A percentile compares a stretch with the other conserved stretches of the same genome.
These are phyloP conservation scores for Fusarium protoensiforme DNA, from an alignment of 2,329 filamentous ascomycete species.

Conservation along the genomic window DNA sequence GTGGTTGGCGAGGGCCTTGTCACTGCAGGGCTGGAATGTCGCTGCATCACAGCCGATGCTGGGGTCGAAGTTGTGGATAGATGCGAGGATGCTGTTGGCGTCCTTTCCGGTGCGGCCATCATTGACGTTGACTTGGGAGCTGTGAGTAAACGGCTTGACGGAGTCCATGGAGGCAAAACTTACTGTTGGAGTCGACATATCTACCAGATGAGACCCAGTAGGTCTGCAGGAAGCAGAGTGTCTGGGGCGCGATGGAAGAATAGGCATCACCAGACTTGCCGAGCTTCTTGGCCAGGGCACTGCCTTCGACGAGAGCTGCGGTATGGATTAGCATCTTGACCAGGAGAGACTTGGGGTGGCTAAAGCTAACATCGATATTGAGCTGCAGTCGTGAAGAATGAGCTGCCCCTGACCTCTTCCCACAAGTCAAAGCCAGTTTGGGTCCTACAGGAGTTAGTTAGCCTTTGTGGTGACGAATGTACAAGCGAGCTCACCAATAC, in stretches of 20 bases:
- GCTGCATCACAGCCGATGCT: slow-evolving; percentile 71
- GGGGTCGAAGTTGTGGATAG: slow-evolving; percentile 78
- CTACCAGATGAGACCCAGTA: slow-evolving; percentile 74
- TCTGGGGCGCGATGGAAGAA: slow-evolving; percentile 72
- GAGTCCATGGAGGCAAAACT: slow-evolving; percentile 18
- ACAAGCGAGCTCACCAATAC: slow-evolving; percentile 64
- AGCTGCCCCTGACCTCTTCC: slow-evolving; percentile 82
- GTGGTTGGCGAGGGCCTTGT: slow-evolving; percentile 77
- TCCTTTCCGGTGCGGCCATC: slow-evolving; percentile 76
- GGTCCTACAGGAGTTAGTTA: slow-evolving; percentile 53
- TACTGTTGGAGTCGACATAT: slow-evolving; percentile 76
- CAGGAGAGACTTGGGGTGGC: too few relatives aligned
- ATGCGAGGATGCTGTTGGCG: slow-evolving; percentile 74
- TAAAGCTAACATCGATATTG: slow-evolving; percentile 70
- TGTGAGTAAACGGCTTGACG: background rate
- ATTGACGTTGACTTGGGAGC: slow-evolving; percentile 62
- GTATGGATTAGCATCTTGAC: background rate
- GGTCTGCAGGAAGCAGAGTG: slow-evolving; percentile 78
- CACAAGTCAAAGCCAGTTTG: slow-evolving; percentile 79
- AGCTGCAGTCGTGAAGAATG: slow-evolving; percentile 80
- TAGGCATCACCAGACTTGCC: slow-evolving; percentile 71
- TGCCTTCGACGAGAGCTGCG: slow-evolving; percentile 72
- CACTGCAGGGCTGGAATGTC: slow-evolving; percentile 83
- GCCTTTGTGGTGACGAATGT: background rate
- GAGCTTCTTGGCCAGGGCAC: slow-evolving; percentile 71